These are phyloP conservation scores for Adiantum capillusveneris DNA, from an alignment of 75 land plant species.

Conservation along the genomic window DNA sequence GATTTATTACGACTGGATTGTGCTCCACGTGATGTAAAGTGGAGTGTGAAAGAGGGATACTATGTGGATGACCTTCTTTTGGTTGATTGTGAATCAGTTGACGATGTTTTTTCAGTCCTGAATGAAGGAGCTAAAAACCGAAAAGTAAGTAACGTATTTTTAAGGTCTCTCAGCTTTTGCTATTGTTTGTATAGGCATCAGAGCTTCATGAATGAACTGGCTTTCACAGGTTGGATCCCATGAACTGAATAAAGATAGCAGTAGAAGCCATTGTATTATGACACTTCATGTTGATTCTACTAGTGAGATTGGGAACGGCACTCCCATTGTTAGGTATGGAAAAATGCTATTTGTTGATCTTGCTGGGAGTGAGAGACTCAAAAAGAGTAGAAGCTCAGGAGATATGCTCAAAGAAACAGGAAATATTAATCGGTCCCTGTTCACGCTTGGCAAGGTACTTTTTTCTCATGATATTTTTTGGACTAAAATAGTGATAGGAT, in stretches of 20 bases:
- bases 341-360: slow-evolving; percentile 34
- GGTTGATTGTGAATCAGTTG: slow-evolving; percentile 35
- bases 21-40: slow-evolving; percentile 34
- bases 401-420: slow-evolving; percentile 40
- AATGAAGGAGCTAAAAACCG: slow-evolving; percentile 33
- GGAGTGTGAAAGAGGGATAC: slow-evolving; percentile 27
- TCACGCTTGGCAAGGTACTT: slow-evolving; percentile 36
- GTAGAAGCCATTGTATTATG: slow-evolving; percentile 39
- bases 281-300: slow-evolving; percentile 33
- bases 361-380: slow-evolving; percentile 38
- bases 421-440: slow-evolving; percentile 33
- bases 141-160: slow-evolving; percentile 27
- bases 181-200: not conserved
- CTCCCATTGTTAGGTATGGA: slow-evolving; percentile 21
- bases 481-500: too few species aligned
- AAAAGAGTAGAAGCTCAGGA: slow-evolving; percentile 36
- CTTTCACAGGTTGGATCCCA: slow-evolving; percentile 34
- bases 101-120: slow-evolving; percentile 29
- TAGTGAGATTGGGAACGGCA: slow-evolving; percentile 9
- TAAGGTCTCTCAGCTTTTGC: too few species aligned
- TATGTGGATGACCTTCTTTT: slow-evolving; percentile 28
- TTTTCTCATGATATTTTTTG: too few species aligned
- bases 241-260: slow-evolving; percentile 34
- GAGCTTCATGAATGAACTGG: too few species aligned
- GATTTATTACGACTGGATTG: slow-evolving; percentile 27